These are phyloP conservation scores for Tricholoma flavovirens DNA, from an alignment of 768 basidiomycete genomes.

Conservation along the genomic window DNA sequence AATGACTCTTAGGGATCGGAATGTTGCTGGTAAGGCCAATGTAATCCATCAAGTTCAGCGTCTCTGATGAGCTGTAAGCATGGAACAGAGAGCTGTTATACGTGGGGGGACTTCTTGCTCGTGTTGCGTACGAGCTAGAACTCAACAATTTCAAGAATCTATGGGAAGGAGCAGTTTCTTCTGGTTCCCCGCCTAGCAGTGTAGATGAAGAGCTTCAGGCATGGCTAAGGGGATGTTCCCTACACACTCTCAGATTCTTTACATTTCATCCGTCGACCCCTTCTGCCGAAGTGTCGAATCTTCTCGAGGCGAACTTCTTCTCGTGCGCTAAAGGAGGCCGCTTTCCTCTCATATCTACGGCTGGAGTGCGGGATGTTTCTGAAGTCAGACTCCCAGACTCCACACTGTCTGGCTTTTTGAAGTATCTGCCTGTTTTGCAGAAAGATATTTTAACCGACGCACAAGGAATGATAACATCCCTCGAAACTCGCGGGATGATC, in stretches of 20 bases:
- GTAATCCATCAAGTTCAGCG: conserved; percentile 4
- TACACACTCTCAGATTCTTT: conserved; percentile 87
- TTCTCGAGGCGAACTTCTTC: conserved; percentile 79
- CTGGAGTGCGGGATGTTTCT: conserved; percentile 60
- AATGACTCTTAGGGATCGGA: conserved; percentile 54
- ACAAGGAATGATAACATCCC: conserved; percentile 49
- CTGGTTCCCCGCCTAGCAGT: conserved; percentile 18
- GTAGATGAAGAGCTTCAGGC: conserved; percentile 38
- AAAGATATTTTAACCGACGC: conserved; percentile 52
- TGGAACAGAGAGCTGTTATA: conserved; percentile 91
- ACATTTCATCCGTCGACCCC: conserved; percentile 87
- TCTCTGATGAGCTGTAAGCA: conserved; percentile 31
- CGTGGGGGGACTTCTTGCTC: conserved; percentile 76
- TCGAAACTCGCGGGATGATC: conserved; percentile 62
- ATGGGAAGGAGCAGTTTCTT: conserved; percentile 48
- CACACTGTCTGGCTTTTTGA: conserved; percentile 68
- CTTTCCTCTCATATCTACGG: conserved; percentile 70
- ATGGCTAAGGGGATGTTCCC: conserved; percentile 52
- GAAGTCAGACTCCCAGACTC: conserved; percentile 73
- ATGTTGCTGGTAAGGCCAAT: conserved; percentile 57
- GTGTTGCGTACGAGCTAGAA: conserved; percentile 83
- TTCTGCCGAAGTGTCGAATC: conserved; percentile 64
- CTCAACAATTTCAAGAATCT: conserved; percentile 51
- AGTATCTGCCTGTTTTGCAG: conserved; percentile 70
- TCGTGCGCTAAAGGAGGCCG: conserved; percentile 41